Base-by-base conservation (phyloP, 2,329 filamentous ascomycete genomes). In the Coniochaeta sp. region DNA sequence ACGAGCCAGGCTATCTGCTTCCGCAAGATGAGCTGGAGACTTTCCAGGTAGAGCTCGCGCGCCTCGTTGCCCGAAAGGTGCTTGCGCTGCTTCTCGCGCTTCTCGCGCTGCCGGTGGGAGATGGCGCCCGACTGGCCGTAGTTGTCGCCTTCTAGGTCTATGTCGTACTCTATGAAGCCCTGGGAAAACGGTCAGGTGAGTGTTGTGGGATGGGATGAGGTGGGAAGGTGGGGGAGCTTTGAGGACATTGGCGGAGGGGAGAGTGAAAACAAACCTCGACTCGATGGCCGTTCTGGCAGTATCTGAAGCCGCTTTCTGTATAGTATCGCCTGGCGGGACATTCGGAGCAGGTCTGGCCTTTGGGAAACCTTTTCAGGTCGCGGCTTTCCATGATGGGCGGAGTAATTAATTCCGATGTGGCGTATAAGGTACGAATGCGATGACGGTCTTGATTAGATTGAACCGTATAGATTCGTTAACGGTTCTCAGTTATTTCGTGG, bases 1-100 rank as follows among this genome's bases (percentile, higher is more conserved):
- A 95, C 73, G 27, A 97, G 73, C 76, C 86, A 91, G 62, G 81
- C 70, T 14, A 89, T 71, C 71, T 97, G 92, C 63, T 87, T 89
- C 65, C 91, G 83, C 26, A 99, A 72, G 47, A 97, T 78, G 28
- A 96, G 74, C 67, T 97, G 92, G 53, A 95, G 80, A 56, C 83
- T 86, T 64, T 95, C 87, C 31, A 97, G 74, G 65, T 89, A 96
- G 22, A 96, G 78, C 56, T 87, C 82, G 57, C 84, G 82, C 13
- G 87, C 92, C 50, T 82, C 77, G 46, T 80, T 74, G 38, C 91
- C 91, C 6, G 67, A 67, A 48, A 88, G 73, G 62, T 85, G 78
- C 53, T 73, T 72, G 47, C 73, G 74, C 46, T 77, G 70, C 47
- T 74, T 80, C 61, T 80, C 73, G 50, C 73, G 73, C 22, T 70